These are phyloP conservation scores for Pilobolus umbonatus DNA, from an alignment of 192 early-diverging fungal genomes.

Conservation along the genomic window DNA sequence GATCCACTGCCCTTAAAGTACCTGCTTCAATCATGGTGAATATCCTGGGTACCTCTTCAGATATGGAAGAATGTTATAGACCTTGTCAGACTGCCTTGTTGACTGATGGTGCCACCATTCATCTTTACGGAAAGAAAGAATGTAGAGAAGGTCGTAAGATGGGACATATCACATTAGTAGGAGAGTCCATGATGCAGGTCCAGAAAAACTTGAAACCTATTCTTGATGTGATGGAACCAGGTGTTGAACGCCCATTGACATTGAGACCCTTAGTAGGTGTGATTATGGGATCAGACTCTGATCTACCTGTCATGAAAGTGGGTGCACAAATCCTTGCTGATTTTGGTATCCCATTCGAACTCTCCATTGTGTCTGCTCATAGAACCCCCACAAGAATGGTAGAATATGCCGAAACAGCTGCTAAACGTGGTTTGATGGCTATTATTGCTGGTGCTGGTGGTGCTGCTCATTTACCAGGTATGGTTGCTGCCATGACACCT, in stretches of 20 bases:
- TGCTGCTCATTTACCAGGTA: slow-evolving; percentile 97
- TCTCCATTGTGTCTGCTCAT: slow-evolving; percentile 97
- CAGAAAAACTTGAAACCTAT: slow-evolving; percentile 57
- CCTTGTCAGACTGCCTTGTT: slow-evolving; percentile 69
- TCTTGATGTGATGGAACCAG: slow-evolving; percentile 56
- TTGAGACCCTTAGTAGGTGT: slow-evolving; percentile 82
- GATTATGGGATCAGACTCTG: slow-evolving; percentile 99
- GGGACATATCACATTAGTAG: slow-evolving; percentile 95
- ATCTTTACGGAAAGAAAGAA: slow-evolving; percentile 92
- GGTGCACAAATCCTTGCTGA: slow-evolving; percentile 85
- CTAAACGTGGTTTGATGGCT: slow-evolving; percentile 86
- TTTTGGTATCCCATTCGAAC: slow-evolving; percentile 91
- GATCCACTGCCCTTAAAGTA: slow-evolving; percentile 83
- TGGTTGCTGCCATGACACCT: slow-evolving; percentile 98
- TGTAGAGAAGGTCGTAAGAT: slow-evolving; percentile 91
- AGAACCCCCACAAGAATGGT: slow-evolving; percentile 92
- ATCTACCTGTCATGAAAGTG: slow-evolving; percentile 90
- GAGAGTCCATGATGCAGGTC: slow-evolving; percentile 78
- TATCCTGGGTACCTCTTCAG: slow-evolving; percentile 72
- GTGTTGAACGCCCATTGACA: slow-evolving; percentile 43
- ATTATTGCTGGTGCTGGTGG: slow-evolving; percentile 99
- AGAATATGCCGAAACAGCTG: slow-evolving; percentile 84
- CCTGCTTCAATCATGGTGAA: slow-evolving; percentile 93
- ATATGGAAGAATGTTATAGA: slow-evolving; percentile 55
- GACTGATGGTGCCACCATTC: slow-evolving; percentile 82